phyloP scores from a whole-genome alignment of 345 rosid genomes.

The sweet orange (Citrus sinensis) region DNA sequence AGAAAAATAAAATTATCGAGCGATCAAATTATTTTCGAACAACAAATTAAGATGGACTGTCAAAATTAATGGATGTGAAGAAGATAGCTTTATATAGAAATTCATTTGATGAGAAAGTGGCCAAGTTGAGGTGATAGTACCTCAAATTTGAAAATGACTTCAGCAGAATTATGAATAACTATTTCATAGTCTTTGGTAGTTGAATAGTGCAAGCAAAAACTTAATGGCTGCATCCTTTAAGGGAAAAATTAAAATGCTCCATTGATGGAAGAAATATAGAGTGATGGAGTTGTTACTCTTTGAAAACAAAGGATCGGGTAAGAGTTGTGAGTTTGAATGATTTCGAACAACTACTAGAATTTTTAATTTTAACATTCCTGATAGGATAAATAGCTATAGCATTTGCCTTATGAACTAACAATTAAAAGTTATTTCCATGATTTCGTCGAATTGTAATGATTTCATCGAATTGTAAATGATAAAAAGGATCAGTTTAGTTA shows the following conservation, averaged over 20 bases:
- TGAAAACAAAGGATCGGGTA: not conserved
- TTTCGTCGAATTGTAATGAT: too few relatives aligned
- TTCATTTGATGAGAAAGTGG: conserved; percentile 9
- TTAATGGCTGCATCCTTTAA: conserved; percentile 1
- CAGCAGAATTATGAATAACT: not conserved
- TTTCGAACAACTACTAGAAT: too few relatives aligned
- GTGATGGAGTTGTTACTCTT: not conserved
- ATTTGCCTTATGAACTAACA: too few relatives aligned
- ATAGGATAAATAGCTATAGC: too few relatives aligned
- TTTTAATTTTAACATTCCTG: too few relatives aligned
- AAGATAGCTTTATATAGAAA: conserved; percentile 20
- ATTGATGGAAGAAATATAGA: not conserved
- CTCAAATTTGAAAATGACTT: conserved; percentile 20
- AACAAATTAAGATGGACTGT: conserved; percentile 20
- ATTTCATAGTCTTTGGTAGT: conserved; percentile 7
- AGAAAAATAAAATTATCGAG: not conserved
- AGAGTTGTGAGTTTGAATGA: too few relatives aligned
- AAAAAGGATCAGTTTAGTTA: too few relatives aligned
- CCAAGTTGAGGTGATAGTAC: conserved; percentile 10
- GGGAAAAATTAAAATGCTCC: not conserved
- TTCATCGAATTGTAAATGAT: too few relatives aligned
- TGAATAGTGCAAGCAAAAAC: conserved; percentile 7
- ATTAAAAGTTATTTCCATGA: too few relatives aligned
- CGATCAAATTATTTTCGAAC: not conserved
- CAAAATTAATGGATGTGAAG: conserved; percentile 20